Evolutionary conservation across 768 basidiomycete species (phyloP), one percentile per base, ranked within the genome.

Genomic region (Mycena capillaripes): DNA sequence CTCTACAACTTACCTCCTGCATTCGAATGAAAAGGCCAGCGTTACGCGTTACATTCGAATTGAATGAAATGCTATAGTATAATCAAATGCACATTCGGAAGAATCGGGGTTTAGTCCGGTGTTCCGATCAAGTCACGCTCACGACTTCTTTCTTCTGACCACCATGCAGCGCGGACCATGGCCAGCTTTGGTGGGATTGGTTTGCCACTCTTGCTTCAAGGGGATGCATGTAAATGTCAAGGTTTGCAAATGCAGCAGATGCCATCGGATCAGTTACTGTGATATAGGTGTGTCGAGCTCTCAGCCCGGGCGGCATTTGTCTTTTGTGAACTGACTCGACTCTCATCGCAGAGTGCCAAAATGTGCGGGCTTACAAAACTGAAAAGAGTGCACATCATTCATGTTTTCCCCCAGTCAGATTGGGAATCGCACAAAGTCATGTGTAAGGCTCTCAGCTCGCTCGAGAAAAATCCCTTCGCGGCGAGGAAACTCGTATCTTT

Each of bases 331-430:
- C 64, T 66, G 64, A 56, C 52, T 56, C 53, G 64, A 66, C 21
- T 66, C 64, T 66, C 53, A 66, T 66, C 64, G 53, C 64, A 66
- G 64, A 56, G 53, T 66, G 64, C 53, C 64, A 66, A 56, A 66
- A 66, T 6, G 64, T 66, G 64, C 64, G 64, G 40, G 64, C 40
- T 66, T 56, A 66, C 64, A 66, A 55, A 56, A 44, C 64, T 66
- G 64, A 66, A 66, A 64, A 56, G 53, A 32, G 40, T 6, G 38
- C 64, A 44, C 40, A 30, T 44, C 27, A 66, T 66, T 66, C 64
- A 66, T 66, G 53, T 56, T 30, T 66, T 66, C 53, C 52, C 50
- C 63, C 27, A 66, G 64, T 56, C 64, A 23, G 65, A 66, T 66
- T 57, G 60, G 69, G 5, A 62, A 48, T 8, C 11, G n/a, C 67